Base-by-base conservation (phyloP, 2,329 filamentous ascomycete genomes). In the Aspergillus aculeatus region DNA sequence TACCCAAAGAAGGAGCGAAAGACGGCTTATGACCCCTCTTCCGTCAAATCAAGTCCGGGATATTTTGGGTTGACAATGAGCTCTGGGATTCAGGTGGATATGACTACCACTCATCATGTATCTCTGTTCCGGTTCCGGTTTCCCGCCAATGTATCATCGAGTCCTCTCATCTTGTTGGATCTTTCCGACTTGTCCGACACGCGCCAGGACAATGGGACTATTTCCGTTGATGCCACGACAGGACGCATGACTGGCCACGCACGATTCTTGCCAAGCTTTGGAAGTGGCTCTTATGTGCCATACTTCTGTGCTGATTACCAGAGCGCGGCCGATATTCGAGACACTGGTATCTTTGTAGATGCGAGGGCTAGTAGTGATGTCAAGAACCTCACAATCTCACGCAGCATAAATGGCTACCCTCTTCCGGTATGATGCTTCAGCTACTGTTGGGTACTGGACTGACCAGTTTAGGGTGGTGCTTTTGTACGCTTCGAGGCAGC, bases 301-400 rank as follows among this genome's bases (percentile, higher is more conserved):
- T 82, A 86, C 69, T 89, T 90, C 68, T 90, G 88, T 66, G 86
- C 85, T 0, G 88, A 90, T 63, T 90, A 90, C 65, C 70, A 76
- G 21, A 87, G 84, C 49, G 57, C 67, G 1, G 81, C 83, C 2
- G 70, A 74, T 0, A 72, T 89, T 5, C 77, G 82, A 38, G 84
- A 89, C 68, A 84, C 76, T 23, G 88, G 88, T 14, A 81, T 90
- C 38, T 90, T 84, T 68, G 81, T 81, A 5, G 83, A 89, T 68
- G 86, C 83, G 57, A 80, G 86, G 7, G 85, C 86, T 2, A 84
- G 82, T 59, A 73, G 77, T 1, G 75, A 76, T 4, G 79, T 82
- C 24, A 83, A 86, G 61, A 74, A 81, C 14, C 66, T 87, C 47
- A 81, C 84, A 4, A 83, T 84, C 3, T 77, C 82, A 4, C 81